These are phyloP conservation scores for Venturia pyrina DNA, from an alignment of 2,329 filamentous ascomycete genomes.

Conservation along the genomic window DNA sequence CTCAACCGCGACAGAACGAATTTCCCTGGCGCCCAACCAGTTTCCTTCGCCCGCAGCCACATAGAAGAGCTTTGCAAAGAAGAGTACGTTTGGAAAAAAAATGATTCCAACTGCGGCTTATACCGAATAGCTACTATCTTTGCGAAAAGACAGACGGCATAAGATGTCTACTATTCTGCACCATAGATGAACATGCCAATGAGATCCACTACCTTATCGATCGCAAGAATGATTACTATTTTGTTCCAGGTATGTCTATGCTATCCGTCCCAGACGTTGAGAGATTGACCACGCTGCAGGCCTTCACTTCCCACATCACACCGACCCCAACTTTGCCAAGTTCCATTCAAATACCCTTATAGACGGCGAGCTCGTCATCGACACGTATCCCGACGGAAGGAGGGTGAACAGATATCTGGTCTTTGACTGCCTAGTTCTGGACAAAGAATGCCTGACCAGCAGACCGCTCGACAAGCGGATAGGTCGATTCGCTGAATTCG, in stretches of 20 bases:
- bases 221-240: conserved; percentile 96
- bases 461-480: conserved; percentile 80
- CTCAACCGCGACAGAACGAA: conserved; percentile 56
- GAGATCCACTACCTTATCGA: conserved; percentile 91
- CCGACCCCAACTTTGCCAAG: conserved; percentile 44
- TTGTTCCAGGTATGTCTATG: conserved; percentile 19
- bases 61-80: conserved; percentile 68
- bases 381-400: conserved; percentile 58
- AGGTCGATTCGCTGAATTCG: conserved; percentile 69
- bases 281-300: conserved; percentile 29
- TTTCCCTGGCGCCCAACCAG: conserved; percentile 89
- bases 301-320: conserved; percentile 72
- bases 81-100: conserved; percentile 46
- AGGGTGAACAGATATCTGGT: conserved; percentile 74
- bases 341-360: conserved; percentile 77
- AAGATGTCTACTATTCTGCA: conserved; percentile 87
- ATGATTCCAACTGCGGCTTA: background rate
- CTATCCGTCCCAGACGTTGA: background rate
- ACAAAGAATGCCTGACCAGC: conserved; percentile 64
- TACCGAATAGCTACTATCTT: conserved; percentile 64
- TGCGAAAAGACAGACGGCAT: conserved; percentile 98
- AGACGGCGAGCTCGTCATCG: conserved; percentile 88
- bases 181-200: conserved; percentile 47
- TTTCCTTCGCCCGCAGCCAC: conserved; percentile 78
- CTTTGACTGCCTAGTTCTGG: conserved; percentile 83